A percentile compares a stretch with the other conserved stretches of the same genome.
These are phyloP conservation scores for Rhododendron kiyosumense DNA, from an alignment of 148 eudicot species.

Conservation along the genomic window DNA sequence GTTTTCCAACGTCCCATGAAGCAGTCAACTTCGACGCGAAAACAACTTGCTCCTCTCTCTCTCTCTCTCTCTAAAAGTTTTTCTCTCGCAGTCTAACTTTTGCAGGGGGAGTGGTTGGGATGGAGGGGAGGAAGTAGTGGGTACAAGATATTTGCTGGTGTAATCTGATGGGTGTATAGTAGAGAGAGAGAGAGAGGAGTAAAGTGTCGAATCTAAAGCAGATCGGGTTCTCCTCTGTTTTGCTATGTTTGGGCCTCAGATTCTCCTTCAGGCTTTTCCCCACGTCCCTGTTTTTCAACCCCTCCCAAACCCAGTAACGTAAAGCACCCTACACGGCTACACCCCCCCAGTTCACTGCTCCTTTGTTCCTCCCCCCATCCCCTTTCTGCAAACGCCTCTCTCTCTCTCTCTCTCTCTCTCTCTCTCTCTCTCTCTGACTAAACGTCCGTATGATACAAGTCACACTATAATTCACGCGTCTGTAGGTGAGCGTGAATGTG, in stretches of 20 bases:
- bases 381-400: neutral
- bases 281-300: constrained; percentile 23
- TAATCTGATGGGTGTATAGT: neutral
- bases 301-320: constrained; percentile 17
- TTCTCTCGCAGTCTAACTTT: neutral
- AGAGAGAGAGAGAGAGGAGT: neutral
- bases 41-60: neutral
- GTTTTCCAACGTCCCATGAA: neutral
- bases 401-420: neutral
- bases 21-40: neutral
- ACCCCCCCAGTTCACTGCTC: neutral
- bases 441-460: too few species aligned
- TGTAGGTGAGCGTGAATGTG: too few species aligned
- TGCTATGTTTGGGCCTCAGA: constrained; percentile 34
- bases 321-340: neutral
- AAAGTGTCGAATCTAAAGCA: constrained; percentile 9
- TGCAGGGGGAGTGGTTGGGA: neutral
- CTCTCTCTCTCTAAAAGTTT: neutral
- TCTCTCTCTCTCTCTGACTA: neutral
- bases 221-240: constrained; percentile 16
- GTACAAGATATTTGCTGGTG: neutral
- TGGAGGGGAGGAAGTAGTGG: neutral
- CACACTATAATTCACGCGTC: too few species aligned
- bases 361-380: neutral
- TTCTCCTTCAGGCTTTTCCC: constrained; percentile 22